Evolutionary conservation across 805 yeast genomes (phyloP), one percentile per base, ranked within the genome.

Genomic region (Kuraishia cidri): DNA sequence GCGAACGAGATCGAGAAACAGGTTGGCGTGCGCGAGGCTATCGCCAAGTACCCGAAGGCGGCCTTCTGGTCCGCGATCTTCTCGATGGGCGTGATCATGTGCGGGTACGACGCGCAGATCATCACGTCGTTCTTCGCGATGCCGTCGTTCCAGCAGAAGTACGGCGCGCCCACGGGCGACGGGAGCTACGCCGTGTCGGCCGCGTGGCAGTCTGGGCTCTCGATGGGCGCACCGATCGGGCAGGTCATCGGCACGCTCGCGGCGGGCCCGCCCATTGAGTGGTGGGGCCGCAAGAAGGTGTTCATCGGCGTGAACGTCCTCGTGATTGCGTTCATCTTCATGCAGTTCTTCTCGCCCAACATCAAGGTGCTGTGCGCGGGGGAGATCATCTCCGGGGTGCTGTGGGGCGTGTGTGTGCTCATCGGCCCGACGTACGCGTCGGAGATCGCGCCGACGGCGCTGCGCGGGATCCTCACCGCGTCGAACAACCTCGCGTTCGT

Each of bases 351-450:
- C 42, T 66, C 69, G 6, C 46, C 40, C 11, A 47, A 42, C 38
- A 44, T 62, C 12, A 49, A 47, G 12, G 59, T 58, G 40, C 53
- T 67, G 29, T 54, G 62, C 19, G 58, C 55, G 10, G 71, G 72
- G 30, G 66, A 66, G 38, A 44, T 65, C 18, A 44, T 66, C 7
- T 50, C 62, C 20, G 74, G 73, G 38, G 37, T 72, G 20, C 61
- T 66, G 6, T 72, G 76, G 75, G 80, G 81, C 31, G 59, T 62
- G 12, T 71, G 70, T 43, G 72, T 65, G 37, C 61, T 71, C 18
- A 46, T 74, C 42, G 58, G 72, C 3, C 67, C 72, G 10, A 52
- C 74, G 3, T 74, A 74, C 45, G 73, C 79, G 11, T 58, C 74
- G 9, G 81, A 74, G 43, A 70, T 72, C 21, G 60, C 73, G 38